These are phyloP conservation scores for Escovopsis sp. DNA, from an alignment of 2,329 filamentous ascomycete species.

Conservation along the genomic window DNA sequence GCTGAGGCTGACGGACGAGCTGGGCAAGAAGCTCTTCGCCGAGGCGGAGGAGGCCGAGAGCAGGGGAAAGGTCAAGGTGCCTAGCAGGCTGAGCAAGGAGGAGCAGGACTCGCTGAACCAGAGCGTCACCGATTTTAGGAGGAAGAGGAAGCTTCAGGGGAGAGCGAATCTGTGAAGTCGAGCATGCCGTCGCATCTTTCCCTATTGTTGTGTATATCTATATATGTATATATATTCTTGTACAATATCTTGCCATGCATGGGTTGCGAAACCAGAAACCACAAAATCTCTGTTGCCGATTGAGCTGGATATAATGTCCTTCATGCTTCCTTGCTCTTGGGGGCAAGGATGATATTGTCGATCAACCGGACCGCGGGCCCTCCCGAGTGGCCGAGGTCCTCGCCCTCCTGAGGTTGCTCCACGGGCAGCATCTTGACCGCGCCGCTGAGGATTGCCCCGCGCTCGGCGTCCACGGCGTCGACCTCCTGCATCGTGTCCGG, in stretches of 20 bases:
- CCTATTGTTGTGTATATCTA: slow-evolving; percentile 1
- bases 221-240: no score
- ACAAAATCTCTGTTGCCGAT: no score
- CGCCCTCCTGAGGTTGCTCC: slow-evolving; percentile 51
- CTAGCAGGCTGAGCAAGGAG: slow-evolving; percentile 33
- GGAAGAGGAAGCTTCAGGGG: slow-evolving; percentile 33
- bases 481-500: slow-evolving; percentile 72
- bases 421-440: slow-evolving; percentile 82
- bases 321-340: slow-evolving; percentile 19
- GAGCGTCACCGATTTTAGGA: slow-evolving; percentile 30
- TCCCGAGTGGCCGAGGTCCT: slow-evolving; percentile 59
- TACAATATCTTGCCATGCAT: no score
- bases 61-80: slow-evolving; percentile 20
- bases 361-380: slow-evolving; percentile 74
- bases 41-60: slow-evolving; percentile 29
- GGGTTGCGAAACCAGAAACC: no score
- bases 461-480: slow-evolving; percentile 49
- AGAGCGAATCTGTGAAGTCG: slow-evolving; percentile 32
- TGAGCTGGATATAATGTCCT: not conserved
- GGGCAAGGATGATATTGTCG: slow-evolving; percentile 67
- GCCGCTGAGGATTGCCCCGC: slow-evolving; percentile 74
- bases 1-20: slow-evolving; percentile 56
- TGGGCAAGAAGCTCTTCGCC: slow-evolving; percentile 57
- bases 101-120: slow-evolving; percentile 31
- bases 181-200: not conserved